These are phyloP conservation scores for Tranzscheliella williamsii DNA, from an alignment of 1,284 basidiomycete genomes.

Conservation along the genomic window DNA sequence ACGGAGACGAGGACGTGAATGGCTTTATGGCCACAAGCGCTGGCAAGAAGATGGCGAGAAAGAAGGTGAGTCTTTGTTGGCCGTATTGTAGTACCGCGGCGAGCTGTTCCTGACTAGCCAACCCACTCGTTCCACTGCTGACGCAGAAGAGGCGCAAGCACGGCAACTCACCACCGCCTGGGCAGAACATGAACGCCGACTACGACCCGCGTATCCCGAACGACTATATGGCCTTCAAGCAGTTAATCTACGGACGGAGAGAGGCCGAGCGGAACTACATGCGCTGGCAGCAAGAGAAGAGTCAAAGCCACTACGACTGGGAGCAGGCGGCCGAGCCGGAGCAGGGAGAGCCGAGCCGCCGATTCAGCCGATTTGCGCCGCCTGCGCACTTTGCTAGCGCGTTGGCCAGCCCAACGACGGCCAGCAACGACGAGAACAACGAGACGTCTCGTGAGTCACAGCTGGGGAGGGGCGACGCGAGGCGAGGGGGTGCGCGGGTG, in stretches of 20 bases:
- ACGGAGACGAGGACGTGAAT: conserved; percentile 46
- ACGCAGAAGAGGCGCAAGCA: conserved; percentile 27
- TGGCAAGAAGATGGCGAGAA: conserved; percentile 23
- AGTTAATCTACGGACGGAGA: conserved; percentile 35
- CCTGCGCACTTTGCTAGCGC: too few species aligned
- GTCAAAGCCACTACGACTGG: conserved; percentile 5
- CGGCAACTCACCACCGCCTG: conserved; percentile 15
- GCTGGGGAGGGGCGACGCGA: too few species aligned
- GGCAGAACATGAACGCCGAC: conserved; percentile 43
- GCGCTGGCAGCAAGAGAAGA: conserved; percentile 8
- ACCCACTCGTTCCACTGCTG: too few species aligned
- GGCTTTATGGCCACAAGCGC: conserved; percentile 29
- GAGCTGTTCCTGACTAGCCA: too few species aligned
- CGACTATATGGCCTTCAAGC: conserved; percentile 49
- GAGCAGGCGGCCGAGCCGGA: conserved; percentile 4
- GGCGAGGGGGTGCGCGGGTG: too few species aligned
- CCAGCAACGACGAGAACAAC: too few species aligned
- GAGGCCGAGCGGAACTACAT: conserved; percentile 10
- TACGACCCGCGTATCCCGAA: conserved; percentile 55
- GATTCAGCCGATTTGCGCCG: too few species aligned
- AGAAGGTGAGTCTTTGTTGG: conserved; percentile 44
- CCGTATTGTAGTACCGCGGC: too few species aligned
- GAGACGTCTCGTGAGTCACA: too few species aligned
- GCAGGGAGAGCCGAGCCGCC: neutral
- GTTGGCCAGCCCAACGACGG: too few species aligned